Evolutionary conservation across 2,329 filamentous ascomycete genomes (phyloP).

Genomic region (Phaeophleospora eucalypticola): DNA sequence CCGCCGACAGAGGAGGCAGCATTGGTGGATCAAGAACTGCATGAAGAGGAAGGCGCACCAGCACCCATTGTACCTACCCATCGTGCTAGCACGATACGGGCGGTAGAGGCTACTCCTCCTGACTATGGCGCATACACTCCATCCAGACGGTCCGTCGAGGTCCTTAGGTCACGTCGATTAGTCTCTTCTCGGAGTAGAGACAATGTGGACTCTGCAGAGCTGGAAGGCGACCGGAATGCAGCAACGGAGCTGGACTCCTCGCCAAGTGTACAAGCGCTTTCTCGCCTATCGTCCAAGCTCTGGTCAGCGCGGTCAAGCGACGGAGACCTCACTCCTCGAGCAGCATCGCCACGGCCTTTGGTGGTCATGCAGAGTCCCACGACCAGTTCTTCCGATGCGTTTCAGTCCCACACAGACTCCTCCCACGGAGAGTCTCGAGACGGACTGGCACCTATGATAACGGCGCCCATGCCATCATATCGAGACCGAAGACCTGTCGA

Average conservation of each 20-base stretch:
- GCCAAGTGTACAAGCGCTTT: background rate
- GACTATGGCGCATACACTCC: background rate
- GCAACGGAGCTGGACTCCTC: background rate
- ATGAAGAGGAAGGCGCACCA: background rate
- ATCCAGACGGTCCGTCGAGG: slow-evolving; percentile 2
- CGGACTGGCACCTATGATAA: slow-evolving; percentile 5
- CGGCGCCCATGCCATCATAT: slow-evolving; percentile 3
- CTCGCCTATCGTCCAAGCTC: background rate
- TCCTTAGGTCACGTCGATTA: background rate
- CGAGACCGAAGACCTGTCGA: slow-evolving; percentile 8
- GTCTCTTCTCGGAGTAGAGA: slow-evolving; percentile 3
- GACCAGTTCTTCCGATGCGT: slow-evolving; percentile 1
- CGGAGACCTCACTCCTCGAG: slow-evolving; percentile 2
- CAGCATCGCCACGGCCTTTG: slow-evolving; percentile 1
- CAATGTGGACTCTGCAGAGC: background rate
- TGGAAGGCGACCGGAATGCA: background rate
- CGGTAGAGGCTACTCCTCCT: background rate
- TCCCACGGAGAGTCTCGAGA: slow-evolving; percentile 4
- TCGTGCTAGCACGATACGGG: background rate
- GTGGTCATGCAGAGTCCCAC: slow-evolving; percentile 10
- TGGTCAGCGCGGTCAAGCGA: background rate
- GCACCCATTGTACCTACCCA: background rate
- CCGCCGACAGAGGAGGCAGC: background rate
- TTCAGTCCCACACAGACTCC: background rate
- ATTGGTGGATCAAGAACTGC: background rate